Evolutionary conservation across 352 stramenopile species (phyloP), one percentile per base, ranked within the genome.

Genomic region (Lagenidium sp.): DNA sequence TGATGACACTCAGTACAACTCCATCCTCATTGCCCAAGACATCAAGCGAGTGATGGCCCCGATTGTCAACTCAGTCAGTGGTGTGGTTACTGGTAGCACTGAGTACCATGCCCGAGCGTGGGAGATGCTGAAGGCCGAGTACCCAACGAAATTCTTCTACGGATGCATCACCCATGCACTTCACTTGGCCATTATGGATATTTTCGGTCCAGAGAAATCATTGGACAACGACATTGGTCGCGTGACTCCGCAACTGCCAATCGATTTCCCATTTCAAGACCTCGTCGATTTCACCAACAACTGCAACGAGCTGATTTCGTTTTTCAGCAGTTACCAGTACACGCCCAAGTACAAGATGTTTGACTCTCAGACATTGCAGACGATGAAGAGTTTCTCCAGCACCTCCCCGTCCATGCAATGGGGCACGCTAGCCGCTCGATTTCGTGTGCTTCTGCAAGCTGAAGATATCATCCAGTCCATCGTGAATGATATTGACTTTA

Each of bases 111-210:
- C 71, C 11, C 63, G 68, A 29, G 75, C 78, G 4, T 91, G 78
- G 78, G 73, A 88, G 56, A 77, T 88, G 65, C 70, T 91, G 28
- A 91, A 91, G 48, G 65, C 60, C 2, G 75, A 91, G 50, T 88
- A 81, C 44, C 78, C 78, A 35, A 88, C 78, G 40, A 91, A 88
- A 55, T 91, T 91, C 41, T 91, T 91, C 48, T 91, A 91, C 34
- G 78, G 78, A 5, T 91, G 78, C 44, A 87, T 86, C 53, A 84
- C 70, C 15, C 73, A 91, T 39, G 78, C 78, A 21, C 62, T 91
- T 2, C 75, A 91, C 35, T 44, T 91, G 30, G 72, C 68, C 21
- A 85, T 91, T 45, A 84, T 82, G 70, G 78, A 91, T 48, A 84
- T 91, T 31, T 88, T 91, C 41, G 71, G 74, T 0, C 70, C 75